phyloP scores from a whole-genome alignment of 257 asterid genomes.

The Cynanchum wilfordii region DNA sequence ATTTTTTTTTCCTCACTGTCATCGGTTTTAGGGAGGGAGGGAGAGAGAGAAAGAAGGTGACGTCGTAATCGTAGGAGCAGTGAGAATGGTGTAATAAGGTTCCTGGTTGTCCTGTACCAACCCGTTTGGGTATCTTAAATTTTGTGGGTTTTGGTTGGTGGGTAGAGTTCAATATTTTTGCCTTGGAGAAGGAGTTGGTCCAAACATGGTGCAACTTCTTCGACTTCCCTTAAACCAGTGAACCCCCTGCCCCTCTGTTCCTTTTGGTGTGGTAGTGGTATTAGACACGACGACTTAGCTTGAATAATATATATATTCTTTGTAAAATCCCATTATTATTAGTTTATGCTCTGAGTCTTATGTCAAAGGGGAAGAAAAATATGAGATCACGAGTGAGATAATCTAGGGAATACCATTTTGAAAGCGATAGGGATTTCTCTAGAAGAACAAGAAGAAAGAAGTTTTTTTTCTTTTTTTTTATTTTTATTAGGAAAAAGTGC shows the following conservation, averaged over 20 bases:
- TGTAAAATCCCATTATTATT: background rate
- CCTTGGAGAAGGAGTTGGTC: slow-evolving; percentile 20
- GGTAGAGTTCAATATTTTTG: slow-evolving; percentile 25
- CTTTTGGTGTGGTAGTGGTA: background rate
- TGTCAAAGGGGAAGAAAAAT: slow-evolving; percentile 24
- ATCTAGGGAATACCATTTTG: slow-evolving; percentile 18
- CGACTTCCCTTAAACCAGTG: slow-evolving; percentile 11
- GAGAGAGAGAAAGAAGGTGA: slow-evolving; percentile 10
- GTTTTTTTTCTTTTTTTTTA: no score
- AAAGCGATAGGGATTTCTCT: slow-evolving; percentile 6
- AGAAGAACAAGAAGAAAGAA: background rate
- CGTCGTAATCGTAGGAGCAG: slow-evolving; percentile 8
- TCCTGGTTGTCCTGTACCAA: slow-evolving; percentile 67
- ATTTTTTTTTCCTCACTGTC: slow-evolving; percentile 2
- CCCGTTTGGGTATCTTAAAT: slow-evolving; percentile 51
- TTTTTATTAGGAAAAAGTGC: background rate
- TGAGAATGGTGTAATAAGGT: slow-evolving; percentile 38
- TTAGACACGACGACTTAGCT: background rate
- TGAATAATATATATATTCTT: slow-evolving; percentile 1
- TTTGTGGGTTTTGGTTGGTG: slow-evolving; percentile 64
- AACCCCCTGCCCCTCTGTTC: slow-evolving; percentile 27
- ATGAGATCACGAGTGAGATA: slow-evolving; percentile 25
- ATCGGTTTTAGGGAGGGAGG: slow-evolving; percentile 8
- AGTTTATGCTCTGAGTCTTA: background rate
- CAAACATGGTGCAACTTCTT: slow-evolving; percentile 18